These are phyloP conservation scores for Talaromyces thailandensis DNA, from an alignment of 495 filamentous ascomycete genomes.

Conservation along the genomic window DNA sequence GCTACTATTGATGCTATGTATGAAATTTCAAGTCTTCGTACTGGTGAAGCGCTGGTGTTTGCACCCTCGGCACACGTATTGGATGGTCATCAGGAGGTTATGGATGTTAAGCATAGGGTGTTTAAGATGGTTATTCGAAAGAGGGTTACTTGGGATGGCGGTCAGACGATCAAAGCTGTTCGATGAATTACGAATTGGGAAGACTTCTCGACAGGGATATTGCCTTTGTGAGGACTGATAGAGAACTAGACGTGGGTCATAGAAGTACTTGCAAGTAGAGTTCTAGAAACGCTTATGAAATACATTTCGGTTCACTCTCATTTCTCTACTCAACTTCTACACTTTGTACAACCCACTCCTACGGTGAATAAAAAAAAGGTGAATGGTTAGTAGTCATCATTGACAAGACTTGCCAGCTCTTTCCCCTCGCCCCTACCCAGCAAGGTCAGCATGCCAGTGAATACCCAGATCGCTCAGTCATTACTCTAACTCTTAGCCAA, in stretches of 20 bases:
- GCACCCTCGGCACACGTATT: slow-evolving; percentile 49
- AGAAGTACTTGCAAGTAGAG: not conserved
- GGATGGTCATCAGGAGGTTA: slow-evolving; percentile 3
- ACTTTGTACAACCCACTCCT: too few relatives aligned
- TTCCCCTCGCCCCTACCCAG: not conserved
- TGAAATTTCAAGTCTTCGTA: slow-evolving; percentile 35
- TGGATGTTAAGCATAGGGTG: slow-evolving; percentile 11
- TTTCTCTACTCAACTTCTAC: not conserved
- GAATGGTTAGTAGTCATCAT: too few relatives aligned
- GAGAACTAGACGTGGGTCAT: not conserved
- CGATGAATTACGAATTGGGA: slow-evolving; percentile 7
- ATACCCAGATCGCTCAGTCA: not conserved
- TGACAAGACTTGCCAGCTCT: too few relatives aligned
- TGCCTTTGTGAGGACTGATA: not conserved
- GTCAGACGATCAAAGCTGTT: slow-evolving; percentile 15
- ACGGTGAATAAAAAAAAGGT: too few relatives aligned
- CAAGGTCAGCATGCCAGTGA: not conserved
- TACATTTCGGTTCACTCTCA: not conserved
- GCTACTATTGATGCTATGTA: slow-evolving; percentile 9
- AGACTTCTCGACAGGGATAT: not conserved
- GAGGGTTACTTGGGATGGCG: slow-evolving; percentile 21
- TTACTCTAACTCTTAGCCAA: not conserved
- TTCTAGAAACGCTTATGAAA: not conserved
- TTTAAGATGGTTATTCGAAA: slow-evolving; percentile 17
- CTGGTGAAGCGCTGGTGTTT: slow-evolving; percentile 61